Conservation (phyloP, 2,329 filamentous ascomycete species). For the Fusarium cicatricum region DNA sequence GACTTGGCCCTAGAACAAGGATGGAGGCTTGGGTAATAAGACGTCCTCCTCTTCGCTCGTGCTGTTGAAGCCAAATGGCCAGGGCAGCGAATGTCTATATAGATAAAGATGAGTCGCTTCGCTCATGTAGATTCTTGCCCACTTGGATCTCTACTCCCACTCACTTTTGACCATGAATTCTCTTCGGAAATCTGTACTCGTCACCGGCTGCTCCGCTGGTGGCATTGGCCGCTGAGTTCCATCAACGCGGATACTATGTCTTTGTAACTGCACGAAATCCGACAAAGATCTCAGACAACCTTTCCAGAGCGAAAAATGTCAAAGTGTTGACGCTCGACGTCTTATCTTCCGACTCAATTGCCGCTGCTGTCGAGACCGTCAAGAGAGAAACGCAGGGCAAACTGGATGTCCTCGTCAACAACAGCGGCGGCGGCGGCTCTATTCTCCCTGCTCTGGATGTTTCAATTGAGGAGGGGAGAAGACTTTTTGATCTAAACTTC, state of each 20-base stretch:
- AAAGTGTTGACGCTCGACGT: conserved; percentile 45
- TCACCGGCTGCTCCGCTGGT: conserved; percentile 40
- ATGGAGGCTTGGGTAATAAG: no score
- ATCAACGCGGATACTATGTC: conserved; percentile 42
- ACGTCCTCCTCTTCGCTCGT: no score
- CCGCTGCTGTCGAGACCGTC: conserved; percentile 29
- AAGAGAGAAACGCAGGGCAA: conserved; percentile 22
- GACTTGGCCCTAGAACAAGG: no score
- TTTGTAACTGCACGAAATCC: conserved; percentile 44
- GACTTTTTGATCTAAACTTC: conserved; percentile 49
- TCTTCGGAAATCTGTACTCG: conserved; percentile 28
- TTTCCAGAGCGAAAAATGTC: conserved; percentile 31
- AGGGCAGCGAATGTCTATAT: not conserved
- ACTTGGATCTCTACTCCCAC: not conserved
- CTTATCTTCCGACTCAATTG: conserved; percentile 38
- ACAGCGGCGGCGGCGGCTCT: conserved; percentile 20
- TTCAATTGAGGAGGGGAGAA: conserved; percentile 21
- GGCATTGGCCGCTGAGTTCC: conserved; percentile 39
- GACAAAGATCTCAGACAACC: conserved; percentile 38
- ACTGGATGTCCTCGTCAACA: conserved; percentile 39
- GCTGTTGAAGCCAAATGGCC: no score
- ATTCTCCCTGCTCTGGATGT: conserved; percentile 37
- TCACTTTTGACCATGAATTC: conserved; percentile 6
- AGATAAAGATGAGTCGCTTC: not conserved
- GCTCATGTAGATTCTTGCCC: no score